These are phyloP conservation scores for Exsudoporus frostii DNA, from an alignment of 768 basidiomycete species.

Conservation along the genomic window DNA sequence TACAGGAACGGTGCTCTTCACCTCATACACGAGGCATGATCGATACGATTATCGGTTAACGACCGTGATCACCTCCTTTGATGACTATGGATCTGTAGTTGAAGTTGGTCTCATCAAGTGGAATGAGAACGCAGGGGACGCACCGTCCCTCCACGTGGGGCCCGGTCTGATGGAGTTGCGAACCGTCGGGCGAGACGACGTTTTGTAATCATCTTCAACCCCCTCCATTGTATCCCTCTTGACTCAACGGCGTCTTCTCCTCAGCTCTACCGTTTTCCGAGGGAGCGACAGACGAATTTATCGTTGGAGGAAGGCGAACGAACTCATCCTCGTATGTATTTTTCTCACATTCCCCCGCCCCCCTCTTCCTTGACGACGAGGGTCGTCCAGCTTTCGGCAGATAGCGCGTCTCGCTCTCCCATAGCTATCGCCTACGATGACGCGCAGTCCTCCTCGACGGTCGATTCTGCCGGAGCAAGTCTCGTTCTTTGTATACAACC, in stretches of 20 bases:
- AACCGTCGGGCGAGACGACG: not conserved
- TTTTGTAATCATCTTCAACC: not conserved
- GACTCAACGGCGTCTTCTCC: not conserved
- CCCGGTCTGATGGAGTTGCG: conserved; percentile 1
- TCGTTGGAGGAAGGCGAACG: conserved; percentile 2
- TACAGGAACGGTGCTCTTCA: conserved; percentile 15
- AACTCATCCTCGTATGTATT: conserved; percentile 1
- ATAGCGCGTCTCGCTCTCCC: not conserved
- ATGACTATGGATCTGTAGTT: conserved; percentile 1
- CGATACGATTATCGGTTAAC: not conserved
- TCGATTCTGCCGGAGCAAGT: not conserved
- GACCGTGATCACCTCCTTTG: conserved; percentile 13
- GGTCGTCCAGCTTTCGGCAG: conserved; percentile 3
- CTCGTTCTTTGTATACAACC: conserved; percentile 11
- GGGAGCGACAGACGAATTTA: conserved; percentile 12
- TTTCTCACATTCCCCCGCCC: not conserved
- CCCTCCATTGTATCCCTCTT: not conserved
- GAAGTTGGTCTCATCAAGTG: conserved; percentile 18
- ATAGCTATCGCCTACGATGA: conserved; percentile 11
- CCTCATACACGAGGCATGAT: not conserved
- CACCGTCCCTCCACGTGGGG: conserved; percentile 1
- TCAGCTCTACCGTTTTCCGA: conserved; percentile 6
- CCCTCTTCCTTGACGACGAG: too few relatives aligned
- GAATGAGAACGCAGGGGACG: conserved; percentile 1
- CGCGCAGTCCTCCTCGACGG: not conserved